phyloP scores from a whole-genome alignment of 202 grass and related monocot genomes.

The Eragrostis tef region DNA sequence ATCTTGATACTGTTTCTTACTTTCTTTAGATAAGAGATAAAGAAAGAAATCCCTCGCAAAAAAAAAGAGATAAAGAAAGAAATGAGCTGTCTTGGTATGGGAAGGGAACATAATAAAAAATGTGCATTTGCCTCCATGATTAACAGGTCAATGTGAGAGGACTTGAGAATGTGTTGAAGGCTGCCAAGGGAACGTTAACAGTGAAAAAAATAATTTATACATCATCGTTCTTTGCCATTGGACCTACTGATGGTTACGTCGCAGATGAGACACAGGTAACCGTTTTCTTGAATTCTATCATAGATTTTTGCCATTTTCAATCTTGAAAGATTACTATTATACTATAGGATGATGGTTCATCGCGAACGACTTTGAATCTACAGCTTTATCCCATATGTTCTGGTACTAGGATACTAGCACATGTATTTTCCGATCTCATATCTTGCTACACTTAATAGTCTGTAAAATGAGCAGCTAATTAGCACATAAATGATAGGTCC shows the following conservation, averaged over 20 bases:
- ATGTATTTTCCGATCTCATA: not conserved
- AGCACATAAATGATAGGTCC: not conserved
- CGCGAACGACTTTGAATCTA: not conserved
- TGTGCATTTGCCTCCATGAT: not conserved
- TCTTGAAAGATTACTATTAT: not conserved
- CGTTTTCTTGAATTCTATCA: constrained; percentile 5
- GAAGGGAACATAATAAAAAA: not conserved
- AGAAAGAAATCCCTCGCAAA: not conserved
- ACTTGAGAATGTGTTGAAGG: constrained; percentile 78
- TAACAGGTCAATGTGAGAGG: constrained; percentile 85
- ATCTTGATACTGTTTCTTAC: not conserved
- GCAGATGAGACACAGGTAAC: constrained; percentile 84
- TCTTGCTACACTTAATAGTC: not conserved
- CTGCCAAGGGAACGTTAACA: constrained; percentile 58
- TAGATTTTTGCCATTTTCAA: not conserved
- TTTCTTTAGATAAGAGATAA: not conserved
- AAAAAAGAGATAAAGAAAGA: not conserved
- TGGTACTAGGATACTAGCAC: not conserved
- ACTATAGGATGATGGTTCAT: not conserved
- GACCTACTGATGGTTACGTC: constrained; percentile 75
- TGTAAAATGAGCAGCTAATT: not conserved
- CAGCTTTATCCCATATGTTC: not conserved
- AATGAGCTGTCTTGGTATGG: not conserved
- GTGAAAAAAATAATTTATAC: constrained; percentile 87
- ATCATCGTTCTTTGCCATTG: constrained; percentile 79